Base-by-base conservation (phyloP, 371 early-diverging fungal genomes). In the Mucor racemosus region DNA sequence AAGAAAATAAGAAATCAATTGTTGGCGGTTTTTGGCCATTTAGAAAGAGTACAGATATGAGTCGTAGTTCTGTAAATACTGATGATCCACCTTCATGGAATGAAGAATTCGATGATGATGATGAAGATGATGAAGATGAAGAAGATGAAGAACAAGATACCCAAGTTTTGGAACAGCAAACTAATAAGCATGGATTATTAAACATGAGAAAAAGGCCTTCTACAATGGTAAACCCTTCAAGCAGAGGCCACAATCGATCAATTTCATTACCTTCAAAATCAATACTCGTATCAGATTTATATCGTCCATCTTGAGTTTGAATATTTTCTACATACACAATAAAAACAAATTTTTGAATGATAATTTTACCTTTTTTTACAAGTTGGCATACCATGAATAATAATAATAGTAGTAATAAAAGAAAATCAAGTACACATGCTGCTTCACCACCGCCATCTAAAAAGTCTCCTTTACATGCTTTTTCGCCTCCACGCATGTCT, bases 401-500 rank as follows among this genome's bases (percentile, higher is more conserved):
- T 21, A 11, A 42, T 11, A 26, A 26, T 26, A 26, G 26, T 6
- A 41, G 7, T 11, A 72, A 72, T 11, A 72, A 72, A 58, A 60
- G 72, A 72, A 67, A 72, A 31, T 34, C 65, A 19, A 64, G 61
- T 33, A 26, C 48, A 39, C 35, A 72, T 63, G 68, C 67, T 8
- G 17, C 57, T 9, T 67, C 67, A n/a, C 72, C 72, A 36, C 72
- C 72, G 55, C 67, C 72, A 5, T 64, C 61, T 2, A 72, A 60
- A 39, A 38, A 42, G 53, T 64, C 69, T 11, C 63, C 69, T 8
- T 6, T 62, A 21, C 69, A 69, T 19, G 62, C 69, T 7, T 78
- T 73, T 62, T 75, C 80, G 17, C 75, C 80, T 35, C 73, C 69
- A 17, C 67, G 40, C 35, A 74, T 62, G 63, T 72, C 48, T 58